A percentile compares a stretch with the other conserved stretches of the same genome.
Evolutionary conservation across 164 flowering plant species (phyloP).

Genomic region (Liquidambar formosana): DNA sequence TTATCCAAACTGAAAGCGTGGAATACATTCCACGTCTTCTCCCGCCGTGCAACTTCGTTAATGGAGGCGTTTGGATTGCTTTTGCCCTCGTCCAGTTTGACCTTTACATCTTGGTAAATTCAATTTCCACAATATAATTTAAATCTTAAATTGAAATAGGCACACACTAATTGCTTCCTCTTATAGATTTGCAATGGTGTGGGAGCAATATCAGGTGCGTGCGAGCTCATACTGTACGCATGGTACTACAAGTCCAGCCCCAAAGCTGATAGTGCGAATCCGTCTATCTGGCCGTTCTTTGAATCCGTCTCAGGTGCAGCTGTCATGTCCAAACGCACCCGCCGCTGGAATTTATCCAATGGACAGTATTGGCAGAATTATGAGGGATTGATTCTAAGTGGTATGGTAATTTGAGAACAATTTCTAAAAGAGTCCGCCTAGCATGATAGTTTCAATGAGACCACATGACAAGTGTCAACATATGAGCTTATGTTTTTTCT

Average conservation of each 20-base stretch:
- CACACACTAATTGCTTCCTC: too few relatives aligned
- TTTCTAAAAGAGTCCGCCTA: too few relatives aligned
- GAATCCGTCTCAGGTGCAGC: constrained; percentile 10
- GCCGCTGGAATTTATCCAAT: too few relatives aligned
- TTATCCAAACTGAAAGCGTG: constrained; percentile 70
- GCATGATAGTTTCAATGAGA: too few relatives aligned
- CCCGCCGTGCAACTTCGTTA: constrained; percentile 41
- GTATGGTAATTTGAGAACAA: too few relatives aligned
- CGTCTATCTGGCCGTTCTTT: too few relatives aligned
- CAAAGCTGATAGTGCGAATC: not conserved
- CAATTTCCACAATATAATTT: not conserved
- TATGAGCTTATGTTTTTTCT: too few relatives aligned
- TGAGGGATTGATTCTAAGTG: too few relatives aligned
- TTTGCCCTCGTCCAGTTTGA: constrained; percentile 64
- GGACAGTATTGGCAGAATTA: too few relatives aligned
- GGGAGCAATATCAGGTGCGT: constrained; percentile 37
- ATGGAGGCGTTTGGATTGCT: constrained; percentile 53
- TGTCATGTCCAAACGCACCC: too few relatives aligned
- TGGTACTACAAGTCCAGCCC: constrained; percentile 23
- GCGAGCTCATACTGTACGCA: constrained; percentile 30
- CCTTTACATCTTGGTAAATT: constrained; percentile 47
- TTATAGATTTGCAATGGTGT: constrained; percentile 59
- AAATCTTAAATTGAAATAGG: too few relatives aligned
- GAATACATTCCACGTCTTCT: constrained; percentile 67
- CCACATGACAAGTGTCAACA: too few relatives aligned